Percentiles rank a stretch among this genome's conserved stretches.
Conservation (phyloP, 768 basidiomycete genomes). For the Dioszegia aurantiaca region DNA sequence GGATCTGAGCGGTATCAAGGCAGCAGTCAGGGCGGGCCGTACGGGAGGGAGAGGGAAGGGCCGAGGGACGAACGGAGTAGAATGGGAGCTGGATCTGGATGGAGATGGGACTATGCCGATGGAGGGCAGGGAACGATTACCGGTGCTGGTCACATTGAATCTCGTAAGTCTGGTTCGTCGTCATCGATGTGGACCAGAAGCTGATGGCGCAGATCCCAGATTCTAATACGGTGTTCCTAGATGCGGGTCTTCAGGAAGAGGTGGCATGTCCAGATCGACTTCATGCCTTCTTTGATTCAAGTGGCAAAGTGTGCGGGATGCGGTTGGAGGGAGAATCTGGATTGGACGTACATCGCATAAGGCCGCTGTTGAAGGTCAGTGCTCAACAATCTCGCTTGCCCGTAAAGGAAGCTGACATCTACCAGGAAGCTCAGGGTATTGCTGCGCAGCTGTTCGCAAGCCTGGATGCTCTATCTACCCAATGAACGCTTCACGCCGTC, state of each 20-base stretch:
- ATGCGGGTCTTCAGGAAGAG: constrained; percentile 48
- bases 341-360: constrained; percentile 31
- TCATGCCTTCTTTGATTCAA: constrained; percentile 38
- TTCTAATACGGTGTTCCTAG: constrained; percentile 37
- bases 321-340: constrained; percentile 46
- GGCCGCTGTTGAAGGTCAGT: constrained; percentile 27
- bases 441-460: not conserved
- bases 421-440: constrained; percentile 1
- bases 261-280: constrained; percentile 47
- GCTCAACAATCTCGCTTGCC: not conserved
- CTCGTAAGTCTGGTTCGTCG: constrained; percentile 33
- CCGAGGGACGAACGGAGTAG: constrained; percentile 30
- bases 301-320: constrained; percentile 42
- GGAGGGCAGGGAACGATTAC: constrained; percentile 34
- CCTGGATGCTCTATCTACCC: no score
- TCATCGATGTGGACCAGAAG: not conserved
- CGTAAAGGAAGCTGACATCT: not conserved
- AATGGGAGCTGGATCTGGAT: constrained; percentile 50
- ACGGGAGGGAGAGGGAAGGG: constrained; percentile 27
- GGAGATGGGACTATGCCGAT: constrained; percentile 33
- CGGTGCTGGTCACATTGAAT: constrained; percentile 46
- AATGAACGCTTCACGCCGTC: no score
- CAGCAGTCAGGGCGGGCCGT: constrained; percentile 39
- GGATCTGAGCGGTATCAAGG: constrained; percentile 49
- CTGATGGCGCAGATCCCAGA: constrained; percentile 38